A percentile compares a stretch with the other conserved stretches of the same genome.
These are phyloP conservation scores for Penicillium sp. DNA, from an alignment of 2,329 filamentous ascomycete species.

Conservation along the genomic window DNA sequence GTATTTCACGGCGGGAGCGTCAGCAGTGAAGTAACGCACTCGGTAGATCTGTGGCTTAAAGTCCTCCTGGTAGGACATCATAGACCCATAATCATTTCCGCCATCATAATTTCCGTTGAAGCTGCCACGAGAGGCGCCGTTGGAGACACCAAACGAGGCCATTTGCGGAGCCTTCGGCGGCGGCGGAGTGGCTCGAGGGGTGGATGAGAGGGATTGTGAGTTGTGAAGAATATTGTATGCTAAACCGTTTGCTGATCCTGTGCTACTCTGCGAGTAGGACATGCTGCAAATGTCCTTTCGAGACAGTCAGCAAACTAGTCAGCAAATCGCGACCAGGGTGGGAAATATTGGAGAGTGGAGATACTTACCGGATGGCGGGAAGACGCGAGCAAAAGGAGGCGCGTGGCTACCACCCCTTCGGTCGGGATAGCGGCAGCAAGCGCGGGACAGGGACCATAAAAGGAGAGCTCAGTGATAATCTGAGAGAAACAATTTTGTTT, in stretches of 20 bases:
- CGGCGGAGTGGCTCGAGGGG: slow-evolving; percentile 51
- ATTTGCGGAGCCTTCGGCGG: slow-evolving; percentile 49
- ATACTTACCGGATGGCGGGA: slow-evolving; percentile 30
- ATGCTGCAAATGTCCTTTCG: slow-evolving; percentile 25
- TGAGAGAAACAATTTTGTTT: slow-evolving; percentile 19
- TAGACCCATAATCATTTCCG: slow-evolving; percentile 46
- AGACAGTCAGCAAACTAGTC: slow-evolving; percentile 13
- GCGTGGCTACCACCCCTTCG: slow-evolving; percentile 35
- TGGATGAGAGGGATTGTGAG: slow-evolving; percentile 50
- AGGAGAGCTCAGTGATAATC: slow-evolving; percentile 7
- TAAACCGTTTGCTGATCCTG: slow-evolving; percentile 44
- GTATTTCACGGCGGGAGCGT: slow-evolving; percentile 6
- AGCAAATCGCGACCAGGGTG: slow-evolving; percentile 20
- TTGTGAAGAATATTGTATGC: slow-evolving; percentile 47
- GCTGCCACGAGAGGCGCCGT: slow-evolving; percentile 40
- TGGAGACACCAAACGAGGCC: slow-evolving; percentile 47
- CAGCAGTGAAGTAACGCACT: slow-evolving; percentile 35
- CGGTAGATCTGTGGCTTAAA: slow-evolving; percentile 54
- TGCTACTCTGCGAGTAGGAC: slow-evolving; percentile 47
- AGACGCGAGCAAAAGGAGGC: slow-evolving; percentile 37
- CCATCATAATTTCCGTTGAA: slow-evolving; percentile 47
- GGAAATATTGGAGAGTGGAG: slow-evolving; percentile 21
- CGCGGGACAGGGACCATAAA: slow-evolving; percentile 23
- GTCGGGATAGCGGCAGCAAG: slow-evolving; percentile 28
- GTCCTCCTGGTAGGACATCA: slow-evolving; percentile 43